Evolutionary conservation across 768 basidiomycete genomes (phyloP).

Genomic region (Kwoniella heveanensis): DNA sequence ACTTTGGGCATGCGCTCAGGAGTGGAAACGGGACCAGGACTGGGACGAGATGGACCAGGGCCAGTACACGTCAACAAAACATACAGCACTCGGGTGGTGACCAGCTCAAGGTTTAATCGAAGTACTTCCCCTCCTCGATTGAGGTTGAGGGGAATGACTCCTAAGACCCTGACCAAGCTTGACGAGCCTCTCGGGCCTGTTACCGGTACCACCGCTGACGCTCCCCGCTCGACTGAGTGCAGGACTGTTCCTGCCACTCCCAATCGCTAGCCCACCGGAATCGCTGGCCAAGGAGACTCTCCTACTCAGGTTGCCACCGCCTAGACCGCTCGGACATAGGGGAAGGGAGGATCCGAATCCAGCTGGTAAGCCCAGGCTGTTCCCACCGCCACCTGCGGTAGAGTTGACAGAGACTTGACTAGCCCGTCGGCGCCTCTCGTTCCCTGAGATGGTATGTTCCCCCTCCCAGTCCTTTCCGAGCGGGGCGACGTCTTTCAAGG

Average conservation of each 20-base stretch:
- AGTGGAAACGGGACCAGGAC: no score
- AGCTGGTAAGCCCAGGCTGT: neutral
- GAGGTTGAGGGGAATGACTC: constrained; percentile 6
- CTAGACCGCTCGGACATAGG: neutral
- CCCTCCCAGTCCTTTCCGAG: constrained; percentile 41
- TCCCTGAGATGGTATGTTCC: constrained; percentile 36
- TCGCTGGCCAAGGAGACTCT: neutral
- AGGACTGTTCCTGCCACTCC: neutral
- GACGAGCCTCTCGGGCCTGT: constrained; percentile 38
- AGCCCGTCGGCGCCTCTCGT: constrained; percentile 37
- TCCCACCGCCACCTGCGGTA: neutral
- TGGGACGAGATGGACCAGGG: no score
- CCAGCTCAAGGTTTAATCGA: neutral
- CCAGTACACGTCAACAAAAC: no score
- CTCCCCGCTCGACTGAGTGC: neutral
- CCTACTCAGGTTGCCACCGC: neutral
- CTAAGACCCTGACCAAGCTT: constrained; percentile 36
- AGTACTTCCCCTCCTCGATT: neutral
- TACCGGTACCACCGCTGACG: constrained; percentile 7
- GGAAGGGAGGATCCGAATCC: neutral
- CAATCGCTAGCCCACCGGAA: neutral
- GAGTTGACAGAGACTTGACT: constrained; percentile 23
- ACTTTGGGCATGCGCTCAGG: no score
- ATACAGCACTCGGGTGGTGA: no score
- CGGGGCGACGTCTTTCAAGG: constrained; percentile 37